These are phyloP conservation scores for Astragalus membranaceus DNA, from an alignment of 306 rosid genomes.

Conservation along the genomic window DNA sequence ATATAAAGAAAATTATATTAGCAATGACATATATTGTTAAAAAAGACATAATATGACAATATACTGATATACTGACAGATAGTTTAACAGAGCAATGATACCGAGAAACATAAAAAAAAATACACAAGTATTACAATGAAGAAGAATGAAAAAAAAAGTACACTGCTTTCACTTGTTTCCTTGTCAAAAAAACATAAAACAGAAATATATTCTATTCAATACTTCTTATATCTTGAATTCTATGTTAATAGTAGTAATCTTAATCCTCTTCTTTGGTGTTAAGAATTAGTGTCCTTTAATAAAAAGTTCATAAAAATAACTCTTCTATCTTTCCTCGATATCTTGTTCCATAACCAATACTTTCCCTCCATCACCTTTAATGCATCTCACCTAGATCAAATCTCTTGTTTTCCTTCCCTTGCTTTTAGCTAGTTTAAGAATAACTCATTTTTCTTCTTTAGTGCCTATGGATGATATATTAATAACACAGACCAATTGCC, in stretches of 20 bases:
- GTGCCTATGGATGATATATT: background rate
- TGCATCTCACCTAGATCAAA: background rate
- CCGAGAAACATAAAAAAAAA: slow-evolving; percentile 4
- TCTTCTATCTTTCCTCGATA: background rate
- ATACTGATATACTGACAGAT: background rate
- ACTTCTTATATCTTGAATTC: background rate
- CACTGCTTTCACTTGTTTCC: background rate
- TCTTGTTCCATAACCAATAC: background rate
- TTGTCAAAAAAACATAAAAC: slow-evolving; percentile 15
- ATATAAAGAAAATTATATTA: slow-evolving; percentile 27
- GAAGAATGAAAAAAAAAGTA: background rate
- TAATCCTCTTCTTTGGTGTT: background rate
- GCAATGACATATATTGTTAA: slow-evolving; percentile 16
- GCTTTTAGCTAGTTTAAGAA: background rate
- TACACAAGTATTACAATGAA: slow-evolving; percentile 12
- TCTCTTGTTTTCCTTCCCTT: background rate
- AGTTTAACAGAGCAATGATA: background rate
- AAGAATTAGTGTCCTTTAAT: background rate
- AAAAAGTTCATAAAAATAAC: background rate
- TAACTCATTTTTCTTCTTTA: background rate
- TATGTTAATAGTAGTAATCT: background rate
- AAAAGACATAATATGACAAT: background rate
- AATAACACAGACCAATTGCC: background rate
- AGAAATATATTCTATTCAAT: background rate
- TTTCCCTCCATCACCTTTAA: background rate